Conservation (phyloP, 148 eudicot species). For the Cornus suecica region DNA sequence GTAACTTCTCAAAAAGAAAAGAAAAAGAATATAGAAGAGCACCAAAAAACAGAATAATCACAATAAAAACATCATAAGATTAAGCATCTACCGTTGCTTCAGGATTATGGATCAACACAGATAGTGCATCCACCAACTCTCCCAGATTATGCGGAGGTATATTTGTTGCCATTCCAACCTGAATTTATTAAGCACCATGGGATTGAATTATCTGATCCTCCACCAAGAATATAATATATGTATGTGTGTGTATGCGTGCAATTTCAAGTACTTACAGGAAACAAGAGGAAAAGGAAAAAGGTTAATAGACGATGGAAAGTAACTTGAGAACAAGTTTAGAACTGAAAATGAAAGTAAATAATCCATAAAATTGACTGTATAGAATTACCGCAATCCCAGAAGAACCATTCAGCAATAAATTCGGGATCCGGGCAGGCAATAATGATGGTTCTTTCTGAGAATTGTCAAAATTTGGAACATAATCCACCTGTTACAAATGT, state of each 20-base stretch:
- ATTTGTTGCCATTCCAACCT: constrained; percentile 99
- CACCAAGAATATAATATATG: not conserved
- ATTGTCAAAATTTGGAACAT: constrained; percentile 87
- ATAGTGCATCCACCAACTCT: constrained; percentile 91
- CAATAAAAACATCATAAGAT: constrained; percentile 10
- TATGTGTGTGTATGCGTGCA: not conserved
- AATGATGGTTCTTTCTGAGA: constrained; percentile 91
- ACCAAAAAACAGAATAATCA: not conserved
- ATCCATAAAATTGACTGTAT: constrained; percentile 7
- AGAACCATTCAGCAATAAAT: constrained; percentile 82
- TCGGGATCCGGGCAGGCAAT: constrained; percentile 86
- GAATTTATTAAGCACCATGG: constrained; percentile 13
- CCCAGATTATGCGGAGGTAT: constrained; percentile 99
- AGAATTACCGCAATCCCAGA: constrained; percentile 91
- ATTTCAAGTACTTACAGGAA: not conserved
- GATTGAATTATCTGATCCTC: not conserved
- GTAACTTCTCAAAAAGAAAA: not conserved
- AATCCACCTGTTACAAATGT: constrained; percentile 74
- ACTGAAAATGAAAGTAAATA: not conserved
- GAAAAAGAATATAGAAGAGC: not conserved
- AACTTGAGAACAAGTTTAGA: not conserved
- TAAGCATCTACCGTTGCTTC: constrained; percentile 79
- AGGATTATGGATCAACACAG: constrained; percentile 86
- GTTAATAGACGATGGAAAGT: not conserved
- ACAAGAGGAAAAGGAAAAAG: not conserved